Percentiles rank a stretch among this genome's conserved stretches.
phyloP scores from a whole-genome alignment of 2,329 filamentous ascomycete species.

The Aspergillus sp. region DNA sequence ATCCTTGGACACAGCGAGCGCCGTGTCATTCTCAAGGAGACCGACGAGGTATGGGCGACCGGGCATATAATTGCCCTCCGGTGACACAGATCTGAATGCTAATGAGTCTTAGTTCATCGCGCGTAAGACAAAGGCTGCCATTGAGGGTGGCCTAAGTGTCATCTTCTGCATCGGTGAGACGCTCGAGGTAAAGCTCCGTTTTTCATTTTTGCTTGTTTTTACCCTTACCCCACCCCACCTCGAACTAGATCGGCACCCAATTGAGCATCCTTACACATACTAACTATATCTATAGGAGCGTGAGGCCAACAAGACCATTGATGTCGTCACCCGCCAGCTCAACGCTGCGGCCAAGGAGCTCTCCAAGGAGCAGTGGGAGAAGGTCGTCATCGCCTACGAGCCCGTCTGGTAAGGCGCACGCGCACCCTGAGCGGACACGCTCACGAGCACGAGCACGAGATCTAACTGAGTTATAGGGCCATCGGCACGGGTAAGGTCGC shows the following conservation, averaged over 20 bases:
- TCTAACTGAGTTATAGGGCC: constrained; percentile 50
- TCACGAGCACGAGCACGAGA: neutral
- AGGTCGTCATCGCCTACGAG: constrained; percentile 97
- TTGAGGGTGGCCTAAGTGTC: constrained; percentile 83
- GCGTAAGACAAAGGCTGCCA: constrained; percentile 90
- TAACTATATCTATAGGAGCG: constrained; percentile 62
- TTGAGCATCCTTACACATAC: constrained; percentile 2
- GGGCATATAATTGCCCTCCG: neutral
- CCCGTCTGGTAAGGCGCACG: constrained; percentile 81
- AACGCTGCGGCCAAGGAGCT: constrained; percentile 73
- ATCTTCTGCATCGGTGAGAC: constrained; percentile 98
- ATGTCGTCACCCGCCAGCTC: constrained; percentile 74
- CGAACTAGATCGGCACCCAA: constrained; percentile 19
- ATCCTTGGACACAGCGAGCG: constrained; percentile 96
- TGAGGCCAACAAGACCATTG: constrained; percentile 81
- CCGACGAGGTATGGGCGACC: constrained; percentile 62
- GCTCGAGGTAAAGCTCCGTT: constrained; percentile 63
- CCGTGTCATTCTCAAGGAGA: constrained; percentile 85
- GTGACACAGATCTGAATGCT: constrained; percentile 4
- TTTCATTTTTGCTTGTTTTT: constrained; percentile 25
- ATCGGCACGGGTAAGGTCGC: constrained; percentile 93
- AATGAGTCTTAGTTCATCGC: constrained; percentile 67
- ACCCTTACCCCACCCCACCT: constrained; percentile 13
- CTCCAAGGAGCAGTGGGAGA: constrained; percentile 79
- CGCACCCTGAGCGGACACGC: neutral